Percentiles rank a stretch among this genome's conserved stretches.
Evolutionary conservation across 257 asterid species (phyloP).

Genomic region (Solanum lycopersicoides): DNA sequence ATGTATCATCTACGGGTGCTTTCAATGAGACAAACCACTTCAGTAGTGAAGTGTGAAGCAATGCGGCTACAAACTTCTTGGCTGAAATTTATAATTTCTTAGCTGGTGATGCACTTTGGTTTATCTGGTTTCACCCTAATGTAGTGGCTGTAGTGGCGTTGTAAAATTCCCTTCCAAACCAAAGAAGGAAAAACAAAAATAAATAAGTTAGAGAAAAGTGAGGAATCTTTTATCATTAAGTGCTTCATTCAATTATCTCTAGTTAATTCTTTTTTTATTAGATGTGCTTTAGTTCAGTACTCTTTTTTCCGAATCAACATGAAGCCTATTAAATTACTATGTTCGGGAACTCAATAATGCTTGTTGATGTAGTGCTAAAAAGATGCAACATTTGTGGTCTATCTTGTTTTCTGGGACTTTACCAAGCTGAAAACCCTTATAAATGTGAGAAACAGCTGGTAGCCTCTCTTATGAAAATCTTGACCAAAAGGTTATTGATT

Average conservation of each 20-base stretch:
- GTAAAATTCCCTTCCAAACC: not conserved
- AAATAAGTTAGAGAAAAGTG: not conserved
- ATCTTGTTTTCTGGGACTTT: not conserved
- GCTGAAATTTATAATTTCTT: not conserved
- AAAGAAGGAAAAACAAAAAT: not conserved
- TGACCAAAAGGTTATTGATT: not conserved
- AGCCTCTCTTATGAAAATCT: not conserved
- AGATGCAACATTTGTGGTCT: not conserved
- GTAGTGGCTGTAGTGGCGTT: not conserved
- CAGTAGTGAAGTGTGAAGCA: not conserved
- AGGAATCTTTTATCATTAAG: not conserved
- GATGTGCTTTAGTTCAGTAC: not conserved
- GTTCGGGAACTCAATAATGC: not conserved
- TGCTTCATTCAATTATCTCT: not conserved
- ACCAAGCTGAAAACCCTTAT: not conserved
- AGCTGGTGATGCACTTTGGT: not conserved
- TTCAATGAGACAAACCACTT: not conserved
- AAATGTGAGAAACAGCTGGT: not conserved
- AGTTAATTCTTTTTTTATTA: not conserved
- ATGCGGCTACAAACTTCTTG: not conserved
- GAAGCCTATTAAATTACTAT: not conserved
- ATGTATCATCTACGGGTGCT: not conserved
- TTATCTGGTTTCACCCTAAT: not conserved
- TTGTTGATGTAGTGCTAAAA: not conserved
- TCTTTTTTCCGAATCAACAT: not conserved